phyloP scores from a whole-genome alignment of 352 stramenopile genomes.

The Phytophthora rubi region DNA sequence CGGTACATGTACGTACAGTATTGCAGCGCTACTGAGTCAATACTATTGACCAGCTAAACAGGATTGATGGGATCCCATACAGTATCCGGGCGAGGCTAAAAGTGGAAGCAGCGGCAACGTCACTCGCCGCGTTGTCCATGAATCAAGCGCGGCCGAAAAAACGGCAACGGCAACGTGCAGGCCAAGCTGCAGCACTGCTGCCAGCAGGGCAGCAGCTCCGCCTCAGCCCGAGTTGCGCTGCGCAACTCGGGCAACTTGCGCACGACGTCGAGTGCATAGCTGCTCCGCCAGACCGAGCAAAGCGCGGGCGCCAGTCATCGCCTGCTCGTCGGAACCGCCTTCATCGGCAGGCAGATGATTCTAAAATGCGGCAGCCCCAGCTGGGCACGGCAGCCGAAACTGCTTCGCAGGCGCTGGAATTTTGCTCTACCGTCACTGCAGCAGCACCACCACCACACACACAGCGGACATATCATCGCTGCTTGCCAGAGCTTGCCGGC shows the following conservation, averaged over 20 bases:
- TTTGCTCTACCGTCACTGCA: slow-evolving; percentile 9
- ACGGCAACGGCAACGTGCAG: not conserved
- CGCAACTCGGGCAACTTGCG: not conserved
- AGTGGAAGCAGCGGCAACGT: not conserved
- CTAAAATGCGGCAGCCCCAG: slow-evolving; percentile 15
- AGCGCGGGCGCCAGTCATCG: slow-evolving; percentile 8
- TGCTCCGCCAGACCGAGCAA: not conserved
- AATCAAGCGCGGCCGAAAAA: slow-evolving; percentile 1
- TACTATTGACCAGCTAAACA: too few relatives aligned
- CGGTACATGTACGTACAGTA: too few relatives aligned
- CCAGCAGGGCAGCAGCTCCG: too few relatives aligned
- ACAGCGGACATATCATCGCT: not conserved
- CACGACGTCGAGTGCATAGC: slow-evolving; percentile 13
- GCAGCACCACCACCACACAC: not conserved
- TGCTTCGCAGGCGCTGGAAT: slow-evolving; percentile 10
- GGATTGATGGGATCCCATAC: not conserved
- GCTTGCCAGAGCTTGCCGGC: not conserved
- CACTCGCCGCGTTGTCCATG: not conserved
- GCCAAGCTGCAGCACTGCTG: too few relatives aligned
- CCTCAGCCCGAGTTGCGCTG: not conserved
- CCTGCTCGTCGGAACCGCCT: slow-evolving; percentile 24
- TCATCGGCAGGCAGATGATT: slow-evolving; percentile 18
- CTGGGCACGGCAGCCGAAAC: slow-evolving; percentile 19
- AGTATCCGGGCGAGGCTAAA: not conserved
- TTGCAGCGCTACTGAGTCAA: too few relatives aligned